A percentile compares a stretch with the other conserved stretches of the same genome.
Conservation (phyloP, 23 red algal species). For the Gracilaria domingensis region DNA sequence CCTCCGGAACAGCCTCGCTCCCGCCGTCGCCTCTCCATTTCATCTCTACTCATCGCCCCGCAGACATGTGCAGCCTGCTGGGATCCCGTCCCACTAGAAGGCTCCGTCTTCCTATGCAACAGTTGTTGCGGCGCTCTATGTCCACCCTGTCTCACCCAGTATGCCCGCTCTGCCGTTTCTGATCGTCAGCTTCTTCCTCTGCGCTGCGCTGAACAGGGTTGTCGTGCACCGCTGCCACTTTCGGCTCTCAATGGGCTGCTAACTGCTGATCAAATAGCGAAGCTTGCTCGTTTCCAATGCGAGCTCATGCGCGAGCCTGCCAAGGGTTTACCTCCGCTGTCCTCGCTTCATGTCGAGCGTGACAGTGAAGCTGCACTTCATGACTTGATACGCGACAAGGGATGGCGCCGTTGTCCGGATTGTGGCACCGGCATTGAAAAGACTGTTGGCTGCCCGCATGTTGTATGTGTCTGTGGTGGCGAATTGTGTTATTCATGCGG, state of each 20-base stretch:
- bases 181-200: constrained; percentile 50
- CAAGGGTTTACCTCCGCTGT: not conserved
- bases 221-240: constrained; percentile 42
- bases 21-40: constrained; percentile 50
- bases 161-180: constrained; percentile 33
- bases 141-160: constrained; percentile 51
- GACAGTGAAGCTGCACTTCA: constrained; percentile 9
- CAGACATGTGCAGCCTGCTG: constrained; percentile 50
- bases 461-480: constrained; percentile 61
- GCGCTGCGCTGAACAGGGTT: constrained; percentile 32
- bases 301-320: constrained; percentile 23
- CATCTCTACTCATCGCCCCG: constrained; percentile 41
- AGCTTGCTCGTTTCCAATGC: constrained; percentile 53
- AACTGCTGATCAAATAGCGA: constrained; percentile 19
- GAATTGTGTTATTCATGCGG: constrained; percentile 73
- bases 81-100: constrained; percentile 19
- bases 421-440: constrained; percentile 60
- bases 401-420: constrained; percentile 68
- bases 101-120: constrained; percentile 41
- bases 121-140: constrained; percentile 44
- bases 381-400: constrained; percentile 17
- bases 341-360: not conserved
- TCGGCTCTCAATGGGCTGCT: constrained; percentile 27
- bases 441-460: constrained; percentile 52
- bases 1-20: constrained; percentile 32